These are phyloP conservation scores for Petrea volubilis DNA, from an alignment of 257 asterid genomes.

Conservation along the genomic window DNA sequence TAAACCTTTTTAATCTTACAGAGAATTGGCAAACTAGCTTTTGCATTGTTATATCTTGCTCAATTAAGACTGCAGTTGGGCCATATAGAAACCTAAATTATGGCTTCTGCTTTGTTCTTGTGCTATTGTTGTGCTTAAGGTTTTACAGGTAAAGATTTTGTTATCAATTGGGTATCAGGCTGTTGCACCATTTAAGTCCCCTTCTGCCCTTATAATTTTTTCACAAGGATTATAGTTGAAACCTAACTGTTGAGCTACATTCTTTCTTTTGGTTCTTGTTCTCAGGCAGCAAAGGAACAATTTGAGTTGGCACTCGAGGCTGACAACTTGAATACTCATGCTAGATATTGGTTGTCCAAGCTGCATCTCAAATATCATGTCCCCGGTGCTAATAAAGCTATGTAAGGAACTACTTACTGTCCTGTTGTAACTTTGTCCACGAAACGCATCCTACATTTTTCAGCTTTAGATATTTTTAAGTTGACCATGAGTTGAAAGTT, in stretches of 20 bases:
- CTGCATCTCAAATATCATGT: constrained; percentile 87
- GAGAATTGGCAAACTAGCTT: not conserved
- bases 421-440: constrained; percentile 14
- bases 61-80: not conserved
- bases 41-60: not conserved
- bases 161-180: not conserved
- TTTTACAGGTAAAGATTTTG: not conserved
- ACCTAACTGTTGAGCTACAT: not conserved
- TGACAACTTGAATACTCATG: constrained; percentile 85
- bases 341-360: constrained; percentile 90
- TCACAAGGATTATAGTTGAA: not conserved
- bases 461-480: constrained; percentile 9
- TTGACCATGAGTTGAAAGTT: not conserved
- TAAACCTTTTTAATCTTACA: not conserved
- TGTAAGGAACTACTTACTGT: constrained; percentile 46
- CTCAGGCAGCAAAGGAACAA: constrained; percentile 81
- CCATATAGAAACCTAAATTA: not conserved
- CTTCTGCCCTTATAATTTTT: not conserved
- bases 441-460: constrained; percentile 3
- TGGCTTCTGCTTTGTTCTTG: constrained; percentile 1
- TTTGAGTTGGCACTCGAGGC: constrained; percentile 96
- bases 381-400: constrained; percentile 86
- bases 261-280: constrained; percentile 29
- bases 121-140: not conserved
- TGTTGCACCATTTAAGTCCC: constrained; percentile 3